Percentiles rank a stretch among this genome's conserved stretches.
Evolutionary conservation across 768 basidiomycete genomes (phyloP).

Genomic region (Paxillus rubicundulus): DNA sequence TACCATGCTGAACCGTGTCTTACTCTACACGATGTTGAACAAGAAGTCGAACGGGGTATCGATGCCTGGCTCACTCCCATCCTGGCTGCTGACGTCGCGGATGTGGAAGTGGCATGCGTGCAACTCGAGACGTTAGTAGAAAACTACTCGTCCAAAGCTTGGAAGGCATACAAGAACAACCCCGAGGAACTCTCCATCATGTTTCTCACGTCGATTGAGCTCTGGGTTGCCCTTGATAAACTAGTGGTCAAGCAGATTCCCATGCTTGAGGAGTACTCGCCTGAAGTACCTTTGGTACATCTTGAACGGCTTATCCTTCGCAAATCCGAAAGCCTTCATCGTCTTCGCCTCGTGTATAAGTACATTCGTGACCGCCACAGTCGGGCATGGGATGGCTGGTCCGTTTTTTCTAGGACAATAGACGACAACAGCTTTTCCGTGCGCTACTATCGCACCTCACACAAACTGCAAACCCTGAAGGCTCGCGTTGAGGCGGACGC

Average conservation of each 20-base stretch:
- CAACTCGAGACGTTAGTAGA: conserved; percentile 27
- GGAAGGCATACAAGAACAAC: conserved; percentile 28
- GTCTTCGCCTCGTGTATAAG: conserved; percentile 24
- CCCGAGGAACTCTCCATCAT: conserved; percentile 40
- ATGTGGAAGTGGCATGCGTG: conserved; percentile 21
- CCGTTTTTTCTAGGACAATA: conserved; percentile 33
- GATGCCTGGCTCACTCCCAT: conserved; percentile 32
- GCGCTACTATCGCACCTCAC: conserved; percentile 30
- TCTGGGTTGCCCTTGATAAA: conserved; percentile 49
- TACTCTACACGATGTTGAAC: conserved; percentile 39
- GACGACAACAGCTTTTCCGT: conserved; percentile 28
- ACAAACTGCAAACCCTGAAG: conserved; percentile 20
- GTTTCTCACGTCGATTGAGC: conserved; percentile 43
- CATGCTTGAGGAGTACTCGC: conserved; percentile 43
- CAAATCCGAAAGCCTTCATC: conserved; percentile 24
- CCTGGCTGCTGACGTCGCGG: conserved; percentile 7
- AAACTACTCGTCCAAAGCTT: conserved; percentile 27
- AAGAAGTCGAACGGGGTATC: conserved; percentile 27
- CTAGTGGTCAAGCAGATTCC: conserved; percentile 34
- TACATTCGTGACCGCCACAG: conserved; percentile 36
- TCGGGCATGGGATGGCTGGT: conserved; percentile 10
- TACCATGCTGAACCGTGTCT: conserved; percentile 9
- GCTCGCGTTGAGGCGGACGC: conserved; percentile 30
- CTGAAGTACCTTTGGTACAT: conserved; percentile 39
- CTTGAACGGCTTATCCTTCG: conserved; percentile 44